Base-by-base conservation (phyloP, 2,329 filamentous ascomycete genomes). In the Pseudocercospora crystallina region DNA sequence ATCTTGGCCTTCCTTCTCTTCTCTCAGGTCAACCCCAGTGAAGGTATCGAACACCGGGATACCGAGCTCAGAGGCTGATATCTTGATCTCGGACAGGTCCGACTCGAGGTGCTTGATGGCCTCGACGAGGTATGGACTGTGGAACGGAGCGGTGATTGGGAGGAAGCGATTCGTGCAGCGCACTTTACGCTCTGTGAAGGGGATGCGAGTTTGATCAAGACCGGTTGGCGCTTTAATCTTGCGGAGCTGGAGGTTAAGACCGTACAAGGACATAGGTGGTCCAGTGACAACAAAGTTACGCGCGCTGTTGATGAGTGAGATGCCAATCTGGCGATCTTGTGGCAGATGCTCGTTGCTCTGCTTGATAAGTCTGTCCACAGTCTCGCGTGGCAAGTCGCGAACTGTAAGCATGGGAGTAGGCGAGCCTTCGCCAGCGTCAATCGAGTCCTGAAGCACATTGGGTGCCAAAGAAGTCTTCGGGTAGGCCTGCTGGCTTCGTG, bases 201-300 rank as follows among this genome's bases (percentile, higher is more conserved):
- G 95, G 47, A 97, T 86, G 53, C 91, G 84, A 60, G 88, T 96
- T 74, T 99, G 95, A 67, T 99, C 94, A 34, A 99, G 79, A 37
- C 95, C 94, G n/a, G 94, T 97, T 4, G 94, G 87, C 1, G 94
- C 92, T 79, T 96, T 99, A 69, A 96, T 89, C 75, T 97, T 99
- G 65, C 95, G 87, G 47, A 99, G 78, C 68, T 95, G 90, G 41
- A 95, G 78, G 71, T 99, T 99, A 35, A 99, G 81, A 80, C 94
- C 95, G 67, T 96, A 96, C 9, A 99, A 79, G 1, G 95, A 97
- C 60, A 95, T 90, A 2, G 95, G 94, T 48, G 94, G 94, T 46
- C 94, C 94, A 36, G 94, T 96, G 11, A 99, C 90, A 42, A 99
- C 95, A 67, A 97, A 86, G 72, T 97, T 99, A 52, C 94, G 86